A percentile compares a stretch with the other conserved stretches of the same genome.
These are phyloP conservation scores for Saccharomycopsis babjevae DNA, from an alignment of 805 yeast species.

Conservation along the genomic window DNA sequence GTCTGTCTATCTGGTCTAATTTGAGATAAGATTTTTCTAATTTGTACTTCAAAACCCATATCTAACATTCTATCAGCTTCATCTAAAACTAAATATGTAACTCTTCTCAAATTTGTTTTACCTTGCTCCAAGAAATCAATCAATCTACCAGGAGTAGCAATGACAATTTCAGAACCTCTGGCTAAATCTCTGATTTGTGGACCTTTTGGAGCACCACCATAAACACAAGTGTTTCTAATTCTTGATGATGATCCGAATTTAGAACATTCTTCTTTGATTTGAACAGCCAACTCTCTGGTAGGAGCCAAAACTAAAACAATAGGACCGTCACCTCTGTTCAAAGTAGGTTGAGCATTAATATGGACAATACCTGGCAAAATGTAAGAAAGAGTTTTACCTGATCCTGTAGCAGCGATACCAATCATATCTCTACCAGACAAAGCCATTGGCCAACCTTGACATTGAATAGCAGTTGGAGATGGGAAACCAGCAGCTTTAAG, in stretches of 20 bases:
- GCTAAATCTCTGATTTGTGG: constrained; percentile 93
- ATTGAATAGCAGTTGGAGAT: constrained; percentile 91
- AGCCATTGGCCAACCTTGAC: constrained; percentile 99
- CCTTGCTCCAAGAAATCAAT: constrained; percentile 95
- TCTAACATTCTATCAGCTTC: constrained; percentile 99
- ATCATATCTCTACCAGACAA: constrained; percentile 97
- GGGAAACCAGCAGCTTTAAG: constrained; percentile 89
- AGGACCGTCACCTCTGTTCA: constrained; percentile 94
- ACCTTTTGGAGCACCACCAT: constrained; percentile 99
- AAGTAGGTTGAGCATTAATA: constrained; percentile 94
- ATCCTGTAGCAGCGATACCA: constrained; percentile 98
- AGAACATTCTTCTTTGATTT: constrained; percentile 91
- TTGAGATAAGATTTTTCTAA: constrained; percentile 94
- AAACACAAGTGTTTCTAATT: constrained; percentile 93
- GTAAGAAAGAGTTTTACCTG: constrained; percentile 96
- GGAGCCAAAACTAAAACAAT: constrained; percentile 93
- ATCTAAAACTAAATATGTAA: constrained; percentile 92
- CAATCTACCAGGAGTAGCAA: constrained; percentile 96
- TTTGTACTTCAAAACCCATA: constrained; percentile 99
- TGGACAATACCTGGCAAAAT: constrained; percentile 96
- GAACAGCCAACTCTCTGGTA: constrained; percentile 97
- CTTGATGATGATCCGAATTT: constrained; percentile 88
- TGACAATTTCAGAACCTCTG: constrained; percentile 90
- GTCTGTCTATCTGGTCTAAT: constrained; percentile 99
- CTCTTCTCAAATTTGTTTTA: constrained; percentile 91